Evolutionary conservation across 139 green algal species (phyloP).

Genomic region (Closterium sp.): DNA sequence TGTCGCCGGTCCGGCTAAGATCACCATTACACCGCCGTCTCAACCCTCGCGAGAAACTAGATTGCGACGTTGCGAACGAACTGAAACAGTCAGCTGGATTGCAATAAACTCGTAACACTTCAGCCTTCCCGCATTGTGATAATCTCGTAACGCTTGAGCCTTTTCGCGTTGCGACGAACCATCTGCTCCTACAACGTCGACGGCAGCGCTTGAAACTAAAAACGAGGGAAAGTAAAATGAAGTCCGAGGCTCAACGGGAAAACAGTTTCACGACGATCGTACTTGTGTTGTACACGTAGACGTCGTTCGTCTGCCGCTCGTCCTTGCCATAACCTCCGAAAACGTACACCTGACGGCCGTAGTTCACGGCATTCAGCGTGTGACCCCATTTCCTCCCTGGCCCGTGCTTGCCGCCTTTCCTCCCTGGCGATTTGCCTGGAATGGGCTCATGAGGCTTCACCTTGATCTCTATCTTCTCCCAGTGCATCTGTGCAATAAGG

Average conservation of each 20-base stretch:
- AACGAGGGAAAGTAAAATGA: not conserved
- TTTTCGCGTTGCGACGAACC: not conserved
- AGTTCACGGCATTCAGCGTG: constrained; percentile 18
- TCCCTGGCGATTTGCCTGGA: constrained; percentile 1
- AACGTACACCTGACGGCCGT: constrained; percentile 20
- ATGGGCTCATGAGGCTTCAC: not conserved
- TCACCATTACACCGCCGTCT: not conserved
- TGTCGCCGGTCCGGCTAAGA: not conserved
- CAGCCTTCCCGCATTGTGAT: not conserved
- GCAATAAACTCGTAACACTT: not conserved
- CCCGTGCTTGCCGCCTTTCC: constrained; percentile 8
- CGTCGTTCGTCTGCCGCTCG: constrained; percentile 34
- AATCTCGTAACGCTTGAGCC: not conserved
- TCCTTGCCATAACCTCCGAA: constrained; percentile 44
- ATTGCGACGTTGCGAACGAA: not conserved
- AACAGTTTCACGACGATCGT: not conserved
- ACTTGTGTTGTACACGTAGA: constrained; percentile 25
- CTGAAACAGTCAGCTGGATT: not conserved
- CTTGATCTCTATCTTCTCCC: not conserved
- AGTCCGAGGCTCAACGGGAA: not conserved
- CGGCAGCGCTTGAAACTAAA: not conserved
- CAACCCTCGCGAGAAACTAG: not conserved
- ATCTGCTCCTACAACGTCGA: not conserved
- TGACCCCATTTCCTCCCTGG: constrained; percentile 38
- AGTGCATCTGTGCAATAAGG: not conserved